Percentiles rank a stretch among this genome's conserved stretches.
Conservation (phyloP, 768 basidiomycete species). For the Hygrocybe punicea region DNA sequence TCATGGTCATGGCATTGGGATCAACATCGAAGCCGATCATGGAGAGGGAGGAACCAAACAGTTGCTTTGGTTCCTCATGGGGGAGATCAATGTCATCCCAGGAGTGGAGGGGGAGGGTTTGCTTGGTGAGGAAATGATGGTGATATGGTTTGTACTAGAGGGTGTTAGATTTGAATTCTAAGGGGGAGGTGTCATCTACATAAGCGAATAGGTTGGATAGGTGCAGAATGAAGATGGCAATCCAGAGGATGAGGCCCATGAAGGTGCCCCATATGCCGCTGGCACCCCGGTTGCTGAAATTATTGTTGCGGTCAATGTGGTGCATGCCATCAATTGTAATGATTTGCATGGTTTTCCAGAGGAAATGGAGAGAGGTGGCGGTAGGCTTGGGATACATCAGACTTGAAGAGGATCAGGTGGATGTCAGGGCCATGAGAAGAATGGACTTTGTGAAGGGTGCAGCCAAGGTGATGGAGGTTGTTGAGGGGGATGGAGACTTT, state of each 20-base stretch:
- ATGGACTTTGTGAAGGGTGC: constrained; percentile 14
- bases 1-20: constrained; percentile 28
- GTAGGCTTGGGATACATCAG: constrained; percentile 38
- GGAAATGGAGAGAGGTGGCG: constrained; percentile 27
- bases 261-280: too few relatives aligned
- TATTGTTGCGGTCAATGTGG: too few relatives aligned
- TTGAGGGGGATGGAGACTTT: constrained; percentile 30
- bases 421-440: neutral
- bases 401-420: constrained; percentile 33
- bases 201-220: constrained; percentile 33
- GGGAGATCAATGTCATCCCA: too few relatives aligned
- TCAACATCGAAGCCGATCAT: constrained; percentile 44
- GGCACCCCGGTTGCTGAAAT: too few relatives aligned
- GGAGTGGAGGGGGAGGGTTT: too few relatives aligned
- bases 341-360: too few relatives aligned
- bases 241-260: too few relatives aligned
- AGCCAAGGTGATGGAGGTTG: constrained; percentile 32
- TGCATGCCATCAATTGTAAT: too few relatives aligned
- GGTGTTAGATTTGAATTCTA: constrained; percentile 10
- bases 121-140: constrained; percentile 9
- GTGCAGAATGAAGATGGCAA: too few relatives aligned
- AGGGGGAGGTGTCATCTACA: constrained; percentile 6
- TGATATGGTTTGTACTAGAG: constrained; percentile 27
- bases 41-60: constrained; percentile 35
- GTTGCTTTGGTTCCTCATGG: too few relatives aligned